These are phyloP conservation scores for Caloboletus firmus DNA, from an alignment of 1,284 basidiomycete species.

Conservation along the genomic window DNA sequence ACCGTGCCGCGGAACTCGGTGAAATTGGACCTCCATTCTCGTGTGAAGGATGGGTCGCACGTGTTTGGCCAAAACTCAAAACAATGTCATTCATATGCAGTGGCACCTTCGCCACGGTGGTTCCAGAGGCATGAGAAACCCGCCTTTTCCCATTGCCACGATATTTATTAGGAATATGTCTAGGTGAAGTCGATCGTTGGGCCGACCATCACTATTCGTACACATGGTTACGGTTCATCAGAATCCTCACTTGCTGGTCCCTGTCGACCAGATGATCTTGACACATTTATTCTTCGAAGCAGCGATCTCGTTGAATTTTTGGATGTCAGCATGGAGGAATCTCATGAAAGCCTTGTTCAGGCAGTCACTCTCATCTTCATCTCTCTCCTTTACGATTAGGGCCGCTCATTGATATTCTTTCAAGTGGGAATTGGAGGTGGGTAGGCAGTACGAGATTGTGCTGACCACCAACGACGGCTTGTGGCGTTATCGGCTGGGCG, in stretches of 20 bases:
- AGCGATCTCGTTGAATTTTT: slow-evolving; percentile 7
- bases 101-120: slow-evolving; percentile 7
- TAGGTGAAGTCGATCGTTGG: slow-evolving; percentile 5
- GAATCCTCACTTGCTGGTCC: slow-evolving; percentile 1
- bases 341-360: not conserved
- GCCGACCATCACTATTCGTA: slow-evolving; percentile 2
- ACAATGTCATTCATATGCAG: not conserved
- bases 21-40: slow-evolving; percentile 12
- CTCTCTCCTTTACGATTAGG: not conserved
- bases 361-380: not conserved
- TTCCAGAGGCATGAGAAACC: not conserved
- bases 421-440: slow-evolving; percentile 12
- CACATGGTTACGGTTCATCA: slow-evolving; percentile 2
- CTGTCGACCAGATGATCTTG: not conserved
- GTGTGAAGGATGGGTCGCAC: slow-evolving; percentile 12
- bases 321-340: not conserved
- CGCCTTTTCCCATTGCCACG: too few species aligned
- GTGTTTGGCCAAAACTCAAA: slow-evolving; percentile 9
- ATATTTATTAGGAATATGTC: not conserved
- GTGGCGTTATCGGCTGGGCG: slow-evolving; percentile 13
- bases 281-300: not conserved
- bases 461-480: slow-evolving; percentile 14
- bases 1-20: slow-evolving; percentile 10
- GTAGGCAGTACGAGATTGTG: slow-evolving; percentile 9
- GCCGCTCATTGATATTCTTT: not conserved